Evolutionary conservation across 768 basidiomycete genomes (phyloP), one percentile per base, ranked within the genome.

Genomic region (Pilatotrama ljubarskyi): DNA sequence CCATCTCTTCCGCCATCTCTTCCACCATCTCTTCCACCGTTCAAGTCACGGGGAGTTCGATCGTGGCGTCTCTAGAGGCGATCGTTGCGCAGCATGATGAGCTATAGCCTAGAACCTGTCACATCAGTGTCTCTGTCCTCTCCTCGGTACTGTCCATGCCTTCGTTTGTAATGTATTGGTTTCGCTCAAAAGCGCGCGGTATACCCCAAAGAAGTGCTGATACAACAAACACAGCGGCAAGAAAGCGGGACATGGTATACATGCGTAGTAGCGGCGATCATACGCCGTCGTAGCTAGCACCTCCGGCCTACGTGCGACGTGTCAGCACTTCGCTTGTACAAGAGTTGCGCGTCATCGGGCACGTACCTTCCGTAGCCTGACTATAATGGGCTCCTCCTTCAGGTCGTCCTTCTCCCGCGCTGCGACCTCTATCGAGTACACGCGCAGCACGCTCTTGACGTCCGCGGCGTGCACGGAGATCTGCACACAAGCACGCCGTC

Each of bases 391-490:
- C 50, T 89, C 91, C 81, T 95, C 90, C 65, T 86, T 87, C 61
- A 98, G 74, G 74, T 97, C 95, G 53, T 90, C 88, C 71, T 82
- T 84, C 72, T 92, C 88, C 52, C 83, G 81, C 36, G 94, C 94
- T 14, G 91, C 81, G 58, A 98, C 91, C 68, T 97, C 93, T 69
- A 97, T 88, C 51, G 92, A 92, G 76, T 81, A 95, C 59, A 77
- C 83, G 62, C 85, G 82, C 66, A 98, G 74, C 57, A 88, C 86
- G 47, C 76, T 70, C 78, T 97, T 96, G 74, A 97, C 93, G 76
- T 93, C 88, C 64, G 90, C 90, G 24, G 86, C 70, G 70, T 98
- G 95, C 3, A 98, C 94, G 59, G 95, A 96, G 69, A 96, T 90
- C 93, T 95, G 67, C 41, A 41, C 2, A 37, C 22, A 18, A 32